Evolutionary conservation across 2,329 filamentous ascomycete genomes (phyloP).

Genomic region (Phoma herbarum): DNA sequence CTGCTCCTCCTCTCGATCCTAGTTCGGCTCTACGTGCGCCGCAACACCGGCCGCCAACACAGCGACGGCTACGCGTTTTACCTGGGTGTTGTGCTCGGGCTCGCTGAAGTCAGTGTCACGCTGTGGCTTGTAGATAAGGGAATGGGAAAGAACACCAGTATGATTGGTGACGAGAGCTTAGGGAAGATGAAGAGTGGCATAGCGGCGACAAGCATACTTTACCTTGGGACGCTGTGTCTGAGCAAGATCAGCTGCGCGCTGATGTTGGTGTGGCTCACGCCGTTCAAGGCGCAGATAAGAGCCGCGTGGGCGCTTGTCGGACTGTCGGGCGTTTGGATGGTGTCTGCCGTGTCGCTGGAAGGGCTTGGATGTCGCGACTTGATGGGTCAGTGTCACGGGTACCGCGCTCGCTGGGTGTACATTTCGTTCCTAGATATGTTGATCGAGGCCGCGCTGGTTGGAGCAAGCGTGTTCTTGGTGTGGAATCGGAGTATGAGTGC

Average conservation of each 20-base stretch:
- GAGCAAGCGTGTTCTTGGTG: slow-evolving; percentile 20
- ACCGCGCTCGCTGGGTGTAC: slow-evolving; percentile 22
- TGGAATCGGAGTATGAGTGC: slow-evolving; percentile 20
- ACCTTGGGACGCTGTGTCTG: slow-evolving; percentile 20
- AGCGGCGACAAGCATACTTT: not conserved
- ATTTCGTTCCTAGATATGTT: slow-evolving; percentile 22
- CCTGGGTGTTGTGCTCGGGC: slow-evolving; percentile 14
- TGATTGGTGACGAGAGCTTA: not conserved
- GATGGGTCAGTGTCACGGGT: not conserved
- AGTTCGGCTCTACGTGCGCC: slow-evolving; percentile 18
- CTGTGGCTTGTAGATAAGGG: not conserved
- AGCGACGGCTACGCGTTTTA: slow-evolving; percentile 8
- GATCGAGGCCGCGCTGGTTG: slow-evolving; percentile 25
- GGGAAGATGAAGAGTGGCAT: not conserved
- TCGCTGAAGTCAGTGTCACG: not conserved
- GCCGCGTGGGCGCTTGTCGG: slow-evolving; percentile 10
- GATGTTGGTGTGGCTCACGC: slow-evolving; percentile 25
- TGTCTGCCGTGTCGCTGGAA: slow-evolving; percentile 19
- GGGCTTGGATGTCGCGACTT: slow-evolving; percentile 2
- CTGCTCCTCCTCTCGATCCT: slow-evolving; percentile 19
- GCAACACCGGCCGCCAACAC: slow-evolving; percentile 4
- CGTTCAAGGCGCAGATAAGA: slow-evolving; percentile 12
- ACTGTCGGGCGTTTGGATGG: slow-evolving; percentile 17
- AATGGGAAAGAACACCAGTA: not conserved
- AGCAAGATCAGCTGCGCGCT: slow-evolving; percentile 24